Evolutionary conservation across 495 filamentous ascomycete species (phyloP), one percentile per base, ranked within the genome.

Genomic region (Daldinia vernicosa): DNA sequence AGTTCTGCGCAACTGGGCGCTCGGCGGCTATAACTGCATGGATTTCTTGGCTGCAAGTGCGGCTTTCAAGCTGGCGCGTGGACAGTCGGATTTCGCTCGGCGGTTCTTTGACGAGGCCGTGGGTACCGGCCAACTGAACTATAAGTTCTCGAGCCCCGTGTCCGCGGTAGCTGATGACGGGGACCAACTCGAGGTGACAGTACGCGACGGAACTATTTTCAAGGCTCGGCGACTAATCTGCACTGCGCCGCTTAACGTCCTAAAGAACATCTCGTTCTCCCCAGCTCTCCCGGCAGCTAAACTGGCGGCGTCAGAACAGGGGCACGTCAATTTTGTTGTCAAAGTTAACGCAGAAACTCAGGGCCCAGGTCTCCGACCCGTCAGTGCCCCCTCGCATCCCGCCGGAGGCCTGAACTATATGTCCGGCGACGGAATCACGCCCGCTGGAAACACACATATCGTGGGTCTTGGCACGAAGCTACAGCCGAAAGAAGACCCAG

Each of bases 381-480:
- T 53, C 6, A 30, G 24, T 17, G 22, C 11, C 1, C 24, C 30
- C 4, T 9, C 15, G 9, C 50, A 53, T 30, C 50, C 50, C 50
- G 50, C 27, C 22, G 50, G 50, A 27, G 50, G 50, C 6, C 50
- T 53, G 26, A 53, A 53, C 24, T 53, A 28, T 22, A 30, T 28
- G 19, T 53, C 27, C 14, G 50, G 50, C 26, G 50, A 53, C 7
- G 50, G 50, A 9, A 27, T 53, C 14, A 53, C 50, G 11, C 50
- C 26, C 5, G 9, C 50, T 6, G 50, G 50, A 1, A 53, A 53
- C 27, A 53, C 50, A 4, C 50, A 53, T n/a, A 12, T 53, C 15
- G 50, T 53, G 50, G 50, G 50, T 27, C 50, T 53, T 9, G 50
- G 50, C 24, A 53, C 50, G 50, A 53, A 17, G 50, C 7, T 53